Base-by-base conservation (phyloP, 2,329 filamentous ascomycete genomes). In the Epichloe bromicola region DNA sequence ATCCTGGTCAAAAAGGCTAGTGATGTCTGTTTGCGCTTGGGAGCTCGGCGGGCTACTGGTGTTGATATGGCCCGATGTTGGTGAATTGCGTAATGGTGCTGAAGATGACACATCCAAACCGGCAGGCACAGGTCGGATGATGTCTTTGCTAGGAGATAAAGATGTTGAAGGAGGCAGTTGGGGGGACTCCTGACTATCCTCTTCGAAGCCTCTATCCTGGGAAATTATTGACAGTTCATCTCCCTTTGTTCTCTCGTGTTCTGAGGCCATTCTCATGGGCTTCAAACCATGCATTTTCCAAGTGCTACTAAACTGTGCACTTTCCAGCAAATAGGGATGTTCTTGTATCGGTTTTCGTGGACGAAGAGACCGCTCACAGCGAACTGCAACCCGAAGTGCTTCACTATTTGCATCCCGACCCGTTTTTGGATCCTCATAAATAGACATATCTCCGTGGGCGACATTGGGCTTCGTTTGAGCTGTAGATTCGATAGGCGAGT, bases 301-400 rank as follows among this genome's bases (percentile, higher is more conserved):
- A 19, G 70, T 63, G 3, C 65, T 74, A 50, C 71, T 74, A 59
- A 80, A 80, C 30, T 74, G 71, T 0, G 71, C 76, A 58, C 71
- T 75, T 55, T 82, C 78, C 4, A 80, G 64, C 5, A 75, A 63
- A 55, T 81, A 82, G 3, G 78, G 78, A 43, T 80, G 76, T 57
- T 80, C 69, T 58, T 82, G 78, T 6, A 81, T 81, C 1, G 77
- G 77, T 54, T 80, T 82, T 19, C 78, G 71, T 1, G 76, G 76
- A 6, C 78, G 71, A n/a, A 82, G 64, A 4, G 74, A 78, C 36
- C 77, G 71, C 54, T 72, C 69, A 44, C 69, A 63, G 12, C 64
- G 65, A 30, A 67, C 58, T 5, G 63, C 58, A 12, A 57, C 54
- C 50, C 62, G 62, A 34, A 53, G 54, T 17, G 57, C 58, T 39